phyloP scores from a whole-genome alignment of 192 early-diverging fungal species.

The Entophlyctis luteolus region DNA sequence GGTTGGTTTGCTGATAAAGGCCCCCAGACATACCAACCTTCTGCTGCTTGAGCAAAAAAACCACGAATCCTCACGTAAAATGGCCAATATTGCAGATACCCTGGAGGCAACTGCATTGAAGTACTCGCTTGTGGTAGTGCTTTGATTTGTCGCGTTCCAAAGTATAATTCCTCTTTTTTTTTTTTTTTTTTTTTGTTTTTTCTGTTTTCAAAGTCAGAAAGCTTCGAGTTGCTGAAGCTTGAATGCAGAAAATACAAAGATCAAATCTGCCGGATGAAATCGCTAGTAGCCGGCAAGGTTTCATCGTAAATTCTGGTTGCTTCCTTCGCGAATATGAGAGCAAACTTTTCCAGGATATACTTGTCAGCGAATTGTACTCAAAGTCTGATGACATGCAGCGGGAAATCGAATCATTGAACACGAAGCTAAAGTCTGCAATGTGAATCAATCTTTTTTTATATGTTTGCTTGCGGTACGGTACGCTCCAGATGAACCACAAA shows the following conservation, averaged over 20 bases:
- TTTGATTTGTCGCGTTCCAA: not conserved
- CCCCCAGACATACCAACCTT: not conserved
- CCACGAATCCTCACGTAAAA: not conserved
- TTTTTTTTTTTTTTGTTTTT: too few species aligned
- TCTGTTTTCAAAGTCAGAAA: not conserved
- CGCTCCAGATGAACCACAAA: too few species aligned
- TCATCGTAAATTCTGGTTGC: not conserved
- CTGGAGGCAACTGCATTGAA: not conserved
- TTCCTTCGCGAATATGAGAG: not conserved
- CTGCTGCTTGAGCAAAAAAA: not conserved
- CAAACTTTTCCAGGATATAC: not conserved
- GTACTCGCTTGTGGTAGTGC: not conserved
- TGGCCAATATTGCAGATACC: not conserved
- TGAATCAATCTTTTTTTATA: not conserved
- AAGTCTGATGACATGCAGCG: not conserved
- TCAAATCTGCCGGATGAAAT: not conserved
- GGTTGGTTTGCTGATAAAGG: not conserved
- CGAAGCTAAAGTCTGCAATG: slow-evolving; percentile 1
- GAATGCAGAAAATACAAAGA: not conserved
- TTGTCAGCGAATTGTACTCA: slow-evolving; percentile 5
- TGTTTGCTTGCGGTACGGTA: too few species aligned
- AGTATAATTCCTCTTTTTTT: not conserved
- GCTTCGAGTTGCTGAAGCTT: not conserved
- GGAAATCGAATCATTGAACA: not conserved
- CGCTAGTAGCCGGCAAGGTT: slow-evolving; percentile 5